Evolutionary conservation across 371 early-diverging fungal species (phyloP).

Genomic region (Mortierella sp.): DNA sequence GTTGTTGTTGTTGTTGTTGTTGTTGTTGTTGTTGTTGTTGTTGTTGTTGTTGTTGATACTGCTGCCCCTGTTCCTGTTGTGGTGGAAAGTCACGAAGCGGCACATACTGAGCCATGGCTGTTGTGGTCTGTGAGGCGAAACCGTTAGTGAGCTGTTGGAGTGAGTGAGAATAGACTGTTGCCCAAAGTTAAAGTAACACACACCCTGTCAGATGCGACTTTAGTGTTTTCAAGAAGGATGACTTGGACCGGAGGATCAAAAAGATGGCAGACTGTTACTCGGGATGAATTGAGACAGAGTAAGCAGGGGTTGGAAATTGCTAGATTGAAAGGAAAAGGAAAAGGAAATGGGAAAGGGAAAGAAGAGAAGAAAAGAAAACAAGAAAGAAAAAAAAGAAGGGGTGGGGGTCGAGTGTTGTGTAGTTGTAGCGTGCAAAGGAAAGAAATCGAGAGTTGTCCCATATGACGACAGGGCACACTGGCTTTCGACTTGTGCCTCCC

Average conservation of each 20-base stretch:
- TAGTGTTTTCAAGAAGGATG: too few relatives aligned
- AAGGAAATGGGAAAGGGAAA: neutral
- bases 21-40: neutral
- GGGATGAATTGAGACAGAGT: too few relatives aligned
- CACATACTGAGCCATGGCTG: slow-evolving; percentile 48
- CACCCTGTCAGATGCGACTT: too few relatives aligned
- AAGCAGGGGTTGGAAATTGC: neutral
- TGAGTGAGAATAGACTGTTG: neutral
- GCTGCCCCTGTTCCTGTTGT: neutral
- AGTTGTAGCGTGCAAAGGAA: neutral
- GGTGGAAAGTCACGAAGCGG: slow-evolving; percentile 42
- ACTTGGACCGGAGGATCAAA: neutral
- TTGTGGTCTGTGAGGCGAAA: neutral
- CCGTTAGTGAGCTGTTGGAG: neutral
- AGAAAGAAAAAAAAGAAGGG: slow-evolving; percentile 4
- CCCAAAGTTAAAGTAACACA: too few relatives aligned
- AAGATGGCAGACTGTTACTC: too few relatives aligned
- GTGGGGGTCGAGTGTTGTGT: neutral
- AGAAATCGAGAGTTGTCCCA: neutral
- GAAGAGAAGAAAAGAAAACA: neutral
- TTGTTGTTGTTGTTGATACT: neutral
- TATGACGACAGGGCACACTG: neutral
- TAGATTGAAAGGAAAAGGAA: neutral
- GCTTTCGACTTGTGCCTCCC: neutral
- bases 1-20: neutral